phyloP scores from a whole-genome alignment of 169 alveolate genomes.

The Plasmodium relictum region DNA sequence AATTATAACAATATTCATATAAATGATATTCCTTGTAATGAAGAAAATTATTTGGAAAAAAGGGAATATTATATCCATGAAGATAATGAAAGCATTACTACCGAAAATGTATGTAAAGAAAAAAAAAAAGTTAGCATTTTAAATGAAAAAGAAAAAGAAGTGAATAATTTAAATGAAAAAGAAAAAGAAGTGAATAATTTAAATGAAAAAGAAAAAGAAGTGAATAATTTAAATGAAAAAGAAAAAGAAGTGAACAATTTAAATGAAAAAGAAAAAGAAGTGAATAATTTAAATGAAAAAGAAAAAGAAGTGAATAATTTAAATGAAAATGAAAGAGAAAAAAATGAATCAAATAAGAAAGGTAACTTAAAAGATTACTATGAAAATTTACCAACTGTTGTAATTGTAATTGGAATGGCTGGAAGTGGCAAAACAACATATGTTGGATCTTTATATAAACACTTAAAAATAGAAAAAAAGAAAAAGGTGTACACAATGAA shows the following conservation, averaged over 20 bases:
- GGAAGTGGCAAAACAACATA: conserved; percentile 97
- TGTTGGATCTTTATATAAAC: conserved; percentile 88
- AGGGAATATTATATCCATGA: no score
- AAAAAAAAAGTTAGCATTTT: neutral
- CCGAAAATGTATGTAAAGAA: no score
- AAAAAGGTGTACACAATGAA: conserved; percentile 95
- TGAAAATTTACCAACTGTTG: conserved; percentile 63
- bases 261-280: neutral
- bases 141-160: conserved; percentile 15
- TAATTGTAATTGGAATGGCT: conserved; percentile 93
- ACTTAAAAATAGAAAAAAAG: conserved; percentile 81
- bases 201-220: conserved; percentile 5
- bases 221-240: neutral
- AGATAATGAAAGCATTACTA: no score
- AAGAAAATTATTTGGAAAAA: no score
- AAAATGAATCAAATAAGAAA: neutral
- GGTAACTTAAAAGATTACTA: conserved; percentile 51
- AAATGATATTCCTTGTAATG: no score
- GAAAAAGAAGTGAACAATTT: conserved; percentile 5
- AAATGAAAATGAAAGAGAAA: neutral
- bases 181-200: neutral
- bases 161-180: neutral
- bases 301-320: neutral
- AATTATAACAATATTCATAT: no score
- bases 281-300: conserved; percentile 15